Conservation (phyloP, 352 stramenopile genomes). For the Globisporangium paroecandrum region DNA sequence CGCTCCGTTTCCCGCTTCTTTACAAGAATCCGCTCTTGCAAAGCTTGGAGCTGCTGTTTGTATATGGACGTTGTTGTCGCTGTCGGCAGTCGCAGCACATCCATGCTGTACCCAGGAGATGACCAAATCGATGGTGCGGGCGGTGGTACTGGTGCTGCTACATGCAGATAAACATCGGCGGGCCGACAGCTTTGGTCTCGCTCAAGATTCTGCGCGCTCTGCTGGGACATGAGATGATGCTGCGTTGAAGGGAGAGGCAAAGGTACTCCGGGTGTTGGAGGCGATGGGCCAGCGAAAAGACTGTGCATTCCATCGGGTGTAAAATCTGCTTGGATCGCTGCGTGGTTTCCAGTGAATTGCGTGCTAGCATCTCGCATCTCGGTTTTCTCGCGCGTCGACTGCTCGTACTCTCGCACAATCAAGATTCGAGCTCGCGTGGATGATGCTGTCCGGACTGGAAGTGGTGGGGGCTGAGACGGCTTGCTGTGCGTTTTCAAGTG, state of each 20-base stretch:
- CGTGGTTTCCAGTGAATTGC: constrained; percentile 76
- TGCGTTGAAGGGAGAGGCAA: not conserved
- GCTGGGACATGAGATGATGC: not conserved
- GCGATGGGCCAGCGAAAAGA: constrained; percentile 3
- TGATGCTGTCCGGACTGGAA: not conserved
- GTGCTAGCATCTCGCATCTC: constrained; percentile 68
- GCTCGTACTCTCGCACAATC: constrained; percentile 57
- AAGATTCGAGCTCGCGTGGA: constrained; percentile 24
- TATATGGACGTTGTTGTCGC: constrained; percentile 55
- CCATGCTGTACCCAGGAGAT: constrained; percentile 30
- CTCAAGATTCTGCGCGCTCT: not conserved
- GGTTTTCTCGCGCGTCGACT: constrained; percentile 8
- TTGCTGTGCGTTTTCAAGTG: not conserved
- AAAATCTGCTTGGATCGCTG: constrained; percentile 61
- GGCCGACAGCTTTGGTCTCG: not conserved
- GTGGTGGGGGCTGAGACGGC: not conserved
- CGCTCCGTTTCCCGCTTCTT: constrained; percentile 68
- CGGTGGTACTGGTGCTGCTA: not conserved
- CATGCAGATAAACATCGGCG: not conserved
- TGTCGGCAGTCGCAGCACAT: constrained; percentile 28
- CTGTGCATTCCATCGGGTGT: constrained; percentile 55
- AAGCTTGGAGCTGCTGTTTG: constrained; percentile 52
- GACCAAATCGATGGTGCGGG: constrained; percentile 1
- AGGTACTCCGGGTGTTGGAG: not conserved
- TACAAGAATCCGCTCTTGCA: constrained; percentile 63